Evolutionary conservation across 352 stramenopile genomes (phyloP), one percentile per base, ranked within the genome.

Genomic region (Phytophthora sp.): DNA sequence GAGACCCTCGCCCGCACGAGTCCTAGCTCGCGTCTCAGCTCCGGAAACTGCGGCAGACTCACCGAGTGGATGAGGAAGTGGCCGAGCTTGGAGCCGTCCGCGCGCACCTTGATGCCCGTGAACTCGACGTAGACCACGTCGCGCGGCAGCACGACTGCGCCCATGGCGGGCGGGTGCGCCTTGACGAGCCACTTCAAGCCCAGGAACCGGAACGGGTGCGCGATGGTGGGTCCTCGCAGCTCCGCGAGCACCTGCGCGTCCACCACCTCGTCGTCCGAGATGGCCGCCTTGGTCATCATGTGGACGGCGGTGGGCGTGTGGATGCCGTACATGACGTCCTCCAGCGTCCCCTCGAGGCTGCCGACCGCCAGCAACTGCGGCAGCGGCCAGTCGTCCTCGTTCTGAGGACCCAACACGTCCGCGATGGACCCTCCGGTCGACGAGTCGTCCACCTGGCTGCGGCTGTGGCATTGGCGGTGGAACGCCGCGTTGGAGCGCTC

Each of bases 281-380:
- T 72, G 11, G 68, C 57, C 5, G 73, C 64, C 43, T 74, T 76
- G 43, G 79, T 51, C 18, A 73, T 66, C 57, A 83, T 74, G 57
- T 70, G 60, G 2, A 50, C 52, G 4, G 69, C 66, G 18, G 74
- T 77, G 18, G 71, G 60, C 13, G 70, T 73, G 30, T 84, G 54
- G 26, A 79, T 66, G 8, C 76, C 76, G 56, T 88, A 90, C 53
- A 90, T 65, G 34, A 87, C 54, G 60, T 90, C 78, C 35, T 82
- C 70, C 49, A 82, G 48, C 28, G 30, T 63, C 31, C 74, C 74
- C 6, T 69, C 62, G 3, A 79, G 45, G 13, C 18, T 68, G n/a
- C 73, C 73, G 12, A 75, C 52, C 3, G 43, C 66, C 11, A 77
- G 44, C 23, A 81, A 39, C 45, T 68, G 48, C 7, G 67, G 74